These are phyloP conservation scores for Penicillium manginii DNA, from an alignment of 495 filamentous ascomycete genomes.

Conservation along the genomic window DNA sequence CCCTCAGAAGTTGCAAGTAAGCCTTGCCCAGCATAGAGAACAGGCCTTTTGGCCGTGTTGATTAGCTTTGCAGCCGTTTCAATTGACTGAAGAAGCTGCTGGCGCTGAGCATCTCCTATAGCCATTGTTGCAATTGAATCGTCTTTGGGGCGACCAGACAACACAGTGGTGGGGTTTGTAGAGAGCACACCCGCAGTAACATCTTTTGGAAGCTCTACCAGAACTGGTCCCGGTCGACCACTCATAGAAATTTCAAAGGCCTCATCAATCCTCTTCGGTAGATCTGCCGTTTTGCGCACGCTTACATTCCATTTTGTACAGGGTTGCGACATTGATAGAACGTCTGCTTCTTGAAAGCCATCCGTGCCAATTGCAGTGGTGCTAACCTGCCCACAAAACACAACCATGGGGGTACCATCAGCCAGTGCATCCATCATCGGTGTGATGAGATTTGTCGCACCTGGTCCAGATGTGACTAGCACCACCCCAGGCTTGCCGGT, in stretches of 20 bases:
- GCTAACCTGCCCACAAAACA: slow-evolving; percentile 63
- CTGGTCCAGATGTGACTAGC: slow-evolving; percentile 66
- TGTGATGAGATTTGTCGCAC: slow-evolving; percentile 65
- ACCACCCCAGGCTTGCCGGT: slow-evolving; percentile 64
- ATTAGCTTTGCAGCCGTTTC: slow-evolving; percentile 52
- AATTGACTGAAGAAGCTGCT: neutral
- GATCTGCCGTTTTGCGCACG: slow-evolving; percentile 62
- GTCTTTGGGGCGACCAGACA: neutral
- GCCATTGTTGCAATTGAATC: neutral
- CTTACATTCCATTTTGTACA: slow-evolving; percentile 71
- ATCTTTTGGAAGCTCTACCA: slow-evolving; percentile 66
- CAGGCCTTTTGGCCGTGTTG: slow-evolving; percentile 61
- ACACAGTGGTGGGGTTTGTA: neutral
- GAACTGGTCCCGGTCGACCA: slow-evolving; percentile 62
- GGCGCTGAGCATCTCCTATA: neutral
- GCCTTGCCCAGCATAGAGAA: slow-evolving; percentile 65
- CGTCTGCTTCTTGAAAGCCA: slow-evolving; percentile 67
- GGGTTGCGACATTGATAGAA: slow-evolving; percentile 62
- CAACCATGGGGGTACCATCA: slow-evolving; percentile 66
- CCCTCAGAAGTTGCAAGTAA: slow-evolving; percentile 55
- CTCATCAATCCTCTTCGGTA: slow-evolving; percentile 62
- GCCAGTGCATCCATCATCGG: slow-evolving; percentile 65
- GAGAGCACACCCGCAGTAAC: slow-evolving; percentile 54
- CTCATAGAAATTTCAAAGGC: slow-evolving; percentile 65
- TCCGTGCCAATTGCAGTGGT: slow-evolving; percentile 61